These are phyloP conservation scores for Clausena lansium DNA, from an alignment of 345 rosid species.

Conservation along the genomic window DNA sequence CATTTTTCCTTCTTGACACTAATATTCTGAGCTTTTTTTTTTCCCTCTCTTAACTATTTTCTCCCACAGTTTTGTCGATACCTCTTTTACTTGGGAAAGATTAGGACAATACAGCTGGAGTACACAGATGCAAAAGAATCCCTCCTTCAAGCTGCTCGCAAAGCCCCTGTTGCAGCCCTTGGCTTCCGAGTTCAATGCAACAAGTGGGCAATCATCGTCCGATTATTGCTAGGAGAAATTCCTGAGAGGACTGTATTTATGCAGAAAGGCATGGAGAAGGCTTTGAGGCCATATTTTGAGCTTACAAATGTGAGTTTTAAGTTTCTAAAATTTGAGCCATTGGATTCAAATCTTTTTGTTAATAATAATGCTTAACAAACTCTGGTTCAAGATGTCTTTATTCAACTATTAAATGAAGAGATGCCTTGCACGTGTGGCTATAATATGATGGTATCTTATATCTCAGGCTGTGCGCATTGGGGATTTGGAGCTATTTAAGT, in stretches of 20 bases:
- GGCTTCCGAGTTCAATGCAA: slow-evolving; percentile 59
- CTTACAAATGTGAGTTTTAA: slow-evolving; percentile 49
- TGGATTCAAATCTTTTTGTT: neutral
- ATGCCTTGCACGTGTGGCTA: neutral
- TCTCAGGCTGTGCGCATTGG: slow-evolving; percentile 59
- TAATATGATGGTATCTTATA: neutral
- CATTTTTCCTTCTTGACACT: neutral
- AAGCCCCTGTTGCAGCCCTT: slow-evolving; percentile 52
- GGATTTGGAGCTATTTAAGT: slow-evolving; percentile 55
- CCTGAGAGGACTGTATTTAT: slow-evolving; percentile 59
- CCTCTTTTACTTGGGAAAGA: slow-evolving; percentile 59
- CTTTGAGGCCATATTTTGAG: slow-evolving; percentile 62
- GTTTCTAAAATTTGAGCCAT: neutral
- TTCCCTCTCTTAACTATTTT: neutral
- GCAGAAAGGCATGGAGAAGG: slow-evolving; percentile 64
- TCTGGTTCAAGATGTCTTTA: neutral
- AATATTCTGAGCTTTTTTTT: neutral
- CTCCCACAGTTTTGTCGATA: slow-evolving; percentile 50
- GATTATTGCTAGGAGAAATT: slow-evolving; percentile 52
- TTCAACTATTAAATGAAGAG: neutral
- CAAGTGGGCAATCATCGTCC: slow-evolving; percentile 58
- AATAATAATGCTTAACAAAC: neutral
- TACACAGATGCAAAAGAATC: slow-evolving; percentile 62
- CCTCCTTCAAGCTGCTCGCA: slow-evolving; percentile 60
- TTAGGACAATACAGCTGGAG: slow-evolving; percentile 60